Evolutionary conservation across 1,139 yeast species (phyloP).

Genomic region (Kurtzmaniella quercitrusa): DNA sequence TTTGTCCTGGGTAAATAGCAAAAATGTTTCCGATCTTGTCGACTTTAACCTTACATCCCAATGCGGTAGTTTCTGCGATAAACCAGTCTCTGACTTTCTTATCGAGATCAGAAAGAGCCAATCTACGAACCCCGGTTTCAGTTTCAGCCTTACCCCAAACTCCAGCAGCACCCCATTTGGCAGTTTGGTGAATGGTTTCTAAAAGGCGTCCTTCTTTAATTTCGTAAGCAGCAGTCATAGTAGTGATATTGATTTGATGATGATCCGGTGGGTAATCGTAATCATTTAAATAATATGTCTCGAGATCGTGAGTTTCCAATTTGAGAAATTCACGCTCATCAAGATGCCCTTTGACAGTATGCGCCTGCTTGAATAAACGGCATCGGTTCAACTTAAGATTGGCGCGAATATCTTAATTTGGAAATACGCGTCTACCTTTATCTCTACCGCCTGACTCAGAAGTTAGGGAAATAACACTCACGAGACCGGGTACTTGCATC

Average conservation of each 20-base stretch:
- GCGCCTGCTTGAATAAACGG: background rate
- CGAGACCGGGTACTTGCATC: too few species aligned
- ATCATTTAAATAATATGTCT: background rate
- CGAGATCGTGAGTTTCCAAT: background rate
- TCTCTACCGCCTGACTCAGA: too few species aligned
- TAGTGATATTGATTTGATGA: background rate
- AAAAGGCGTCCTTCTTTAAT: constrained; percentile 36
- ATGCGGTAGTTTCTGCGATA: constrained; percentile 41
- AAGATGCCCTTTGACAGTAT: too few species aligned
- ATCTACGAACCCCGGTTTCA: constrained; percentile 59
- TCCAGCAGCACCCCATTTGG: constrained; percentile 59
- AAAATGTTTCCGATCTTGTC: constrained; percentile 69
- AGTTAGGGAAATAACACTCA: too few species aligned
- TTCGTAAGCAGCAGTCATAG: constrained; percentile 5
- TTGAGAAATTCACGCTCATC: background rate
- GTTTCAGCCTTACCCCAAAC: constrained; percentile 56
- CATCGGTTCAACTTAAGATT: too few species aligned
- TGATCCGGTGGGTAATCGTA: background rate
- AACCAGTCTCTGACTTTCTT: constrained; percentile 70
- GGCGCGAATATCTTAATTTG: too few species aligned
- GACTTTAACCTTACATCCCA: constrained; percentile 57
- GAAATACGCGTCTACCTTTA: too few species aligned
- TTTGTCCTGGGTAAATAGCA: constrained; percentile 58
- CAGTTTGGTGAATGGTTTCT: constrained; percentile 58
- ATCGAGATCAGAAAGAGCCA: constrained; percentile 60